These are phyloP conservation scores for Deinandra increscens DNA, from an alignment of 129 eudicot species.

Conservation along the genomic window DNA sequence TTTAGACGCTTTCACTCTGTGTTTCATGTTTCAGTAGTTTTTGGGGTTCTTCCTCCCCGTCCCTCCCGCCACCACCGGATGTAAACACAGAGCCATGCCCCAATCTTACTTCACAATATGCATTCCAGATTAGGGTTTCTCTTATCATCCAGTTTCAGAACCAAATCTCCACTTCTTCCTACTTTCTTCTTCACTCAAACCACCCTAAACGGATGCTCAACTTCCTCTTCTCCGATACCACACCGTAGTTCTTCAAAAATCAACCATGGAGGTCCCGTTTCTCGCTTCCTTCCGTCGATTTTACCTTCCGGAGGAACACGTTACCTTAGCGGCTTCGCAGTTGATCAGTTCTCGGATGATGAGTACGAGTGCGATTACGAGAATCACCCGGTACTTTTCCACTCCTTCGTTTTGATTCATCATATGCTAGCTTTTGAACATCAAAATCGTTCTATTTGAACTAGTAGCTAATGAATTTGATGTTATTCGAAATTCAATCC, in stretches of 20 bases:
- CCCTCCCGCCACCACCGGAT: constrained; percentile 23
- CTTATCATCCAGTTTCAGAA: constrained; percentile 35
- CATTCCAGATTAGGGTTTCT: constrained; percentile 52
- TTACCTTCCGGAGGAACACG: constrained; percentile 20
- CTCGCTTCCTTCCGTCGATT: constrained; percentile 22
- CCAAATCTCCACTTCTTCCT: constrained; percentile 19
- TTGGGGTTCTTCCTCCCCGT: neutral
- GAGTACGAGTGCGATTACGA: constrained; percentile 97
- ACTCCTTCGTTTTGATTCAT: neutral
- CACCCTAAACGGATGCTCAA: neutral
- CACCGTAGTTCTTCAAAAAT: constrained; percentile 20
- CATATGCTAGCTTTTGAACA: neutral
- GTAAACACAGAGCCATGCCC: constrained; percentile 38
- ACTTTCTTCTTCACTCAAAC: constrained; percentile 25
- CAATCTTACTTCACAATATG: constrained; percentile 38
- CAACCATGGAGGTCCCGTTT: constrained; percentile 12
- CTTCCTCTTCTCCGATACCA: neutral
- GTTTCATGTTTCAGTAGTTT: too few species aligned
- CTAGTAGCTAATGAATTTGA: neutral
- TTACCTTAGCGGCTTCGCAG: constrained; percentile 45
- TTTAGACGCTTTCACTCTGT: neutral
- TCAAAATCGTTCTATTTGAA: neutral
- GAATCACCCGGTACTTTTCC: constrained; percentile 53
- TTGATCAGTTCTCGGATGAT: constrained; percentile 94
- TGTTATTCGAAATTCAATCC: neutral